Evolutionary conservation across 768 basidiomycete species (phyloP), one percentile per base, ranked within the genome.

Genomic region (Serendipita vermifera): DNA sequence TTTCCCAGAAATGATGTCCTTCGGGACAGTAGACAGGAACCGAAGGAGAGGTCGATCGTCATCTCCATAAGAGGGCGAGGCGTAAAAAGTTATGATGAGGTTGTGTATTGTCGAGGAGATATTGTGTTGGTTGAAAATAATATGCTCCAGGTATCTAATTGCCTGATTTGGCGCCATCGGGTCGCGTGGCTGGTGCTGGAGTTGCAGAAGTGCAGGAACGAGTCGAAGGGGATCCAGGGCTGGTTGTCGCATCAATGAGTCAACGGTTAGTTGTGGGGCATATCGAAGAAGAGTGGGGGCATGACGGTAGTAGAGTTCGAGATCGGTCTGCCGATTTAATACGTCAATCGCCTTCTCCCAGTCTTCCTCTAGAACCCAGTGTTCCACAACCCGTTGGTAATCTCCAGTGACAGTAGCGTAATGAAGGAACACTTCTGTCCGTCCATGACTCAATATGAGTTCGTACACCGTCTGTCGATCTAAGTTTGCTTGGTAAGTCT

Each of bases 401-500:
- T 98, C 93, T 14, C 85, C 85, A 38, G 93, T 76, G 15, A 80
- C 72, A 2, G 78, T 79, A 3, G 96, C 94, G 65, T 81, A 98
- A 69, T 87, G 85, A 7, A 99, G 75, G 59, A 92, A 87, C 72
- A 97, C 82, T 64, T 97, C 92, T 6, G 82, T 88, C 38, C 91
- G 77, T 2, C 96, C 96, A 66, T 99, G 94, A 3, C 85, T 82
- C 68, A 87, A 83, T 56, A 97, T 93, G 27, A 98, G 78, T 59
- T 96, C 93, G 65, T 93, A 98, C 3, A 88, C 77, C 3, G 92
- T 92, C 54, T 79, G 75, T 9, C 78, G 78, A 61, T 97, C 87
- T 33, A 99, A 75, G 67, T 93, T 85, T 39, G 88, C 93, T 78
- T 88, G 90, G 72, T 98, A 98, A 0, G 89, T 94, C 57, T 87